Evolutionary conservation across 257 asterid species (phyloP), one percentile per base, ranked within the genome.

Genomic region (Jacaranda mimosifolia): DNA sequence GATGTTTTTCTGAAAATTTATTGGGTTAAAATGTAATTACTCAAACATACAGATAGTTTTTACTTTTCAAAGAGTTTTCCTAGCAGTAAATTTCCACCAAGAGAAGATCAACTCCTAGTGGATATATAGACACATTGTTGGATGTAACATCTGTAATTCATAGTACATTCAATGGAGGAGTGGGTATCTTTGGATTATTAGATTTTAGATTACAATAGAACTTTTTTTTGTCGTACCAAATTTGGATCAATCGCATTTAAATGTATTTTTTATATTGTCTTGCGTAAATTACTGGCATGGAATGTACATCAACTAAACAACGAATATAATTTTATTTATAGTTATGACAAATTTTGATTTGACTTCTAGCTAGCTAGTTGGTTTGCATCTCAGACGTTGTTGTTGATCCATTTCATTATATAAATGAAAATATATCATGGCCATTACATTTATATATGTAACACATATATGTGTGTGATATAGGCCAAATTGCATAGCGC

Each of bases 61-160:
- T 17, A 42, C 21, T 43, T 43, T 49, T 18, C 10, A 36, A 36
- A 39, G 19, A 56, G 4, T 66, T 21, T 73, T 11, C 21, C 1
- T 11, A n/a, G 67, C 1, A 3, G 39, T 46, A 68, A 52, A 13
- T 12, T 52, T 43, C 32, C 48, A 21, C 59, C 46, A 38, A 59
- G 68, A 59, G 80, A 82, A 59, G 80, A 77, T 77, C 79, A 77
- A 67, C 82, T 72, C 42, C 77, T 32, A 21, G 19, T 4, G 5
- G 36, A 39, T 75, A 42, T 38, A 18, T n/a, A 32, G 10, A 59
- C 42, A 49, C 14, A 51, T 21, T 39, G 17, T 65, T 69, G 74
- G 46, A 53, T 73, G 86, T 82, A 77, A 77, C 62, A 35, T 68
- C 8, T 62, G 45, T 82, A 49, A 60, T 56, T 10, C 15, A 26